Evolutionary conservation across 1,284 basidiomycete species (phyloP).

Genomic region (Microbotryum violaceum): DNA sequence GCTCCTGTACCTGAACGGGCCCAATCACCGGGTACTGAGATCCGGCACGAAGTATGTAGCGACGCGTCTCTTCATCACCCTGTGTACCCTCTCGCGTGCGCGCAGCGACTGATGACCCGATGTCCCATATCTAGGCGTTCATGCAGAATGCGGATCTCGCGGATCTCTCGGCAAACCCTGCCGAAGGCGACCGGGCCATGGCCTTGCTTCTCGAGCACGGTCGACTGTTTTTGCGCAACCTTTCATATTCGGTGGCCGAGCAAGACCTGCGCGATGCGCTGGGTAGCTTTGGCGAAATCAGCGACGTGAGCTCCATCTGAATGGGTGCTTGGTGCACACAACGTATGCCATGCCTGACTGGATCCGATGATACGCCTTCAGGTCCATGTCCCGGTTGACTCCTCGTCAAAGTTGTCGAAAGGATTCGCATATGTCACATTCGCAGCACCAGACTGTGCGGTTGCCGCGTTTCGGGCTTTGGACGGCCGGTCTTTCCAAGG

Average conservation of each 20-base stretch:
- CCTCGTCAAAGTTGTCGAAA: slow-evolving; percentile 60
- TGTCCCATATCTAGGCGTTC: too few relatives aligned
- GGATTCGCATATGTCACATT: slow-evolving; percentile 79
- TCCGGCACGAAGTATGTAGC: slow-evolving; percentile 26
- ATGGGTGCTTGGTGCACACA: not conserved
- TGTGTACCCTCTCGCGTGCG: too few relatives aligned
- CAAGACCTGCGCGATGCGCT: slow-evolving; percentile 66
- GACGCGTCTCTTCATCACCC: slow-evolving; percentile 4
- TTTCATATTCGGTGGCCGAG: slow-evolving; percentile 77
- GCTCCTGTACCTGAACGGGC: not conserved
- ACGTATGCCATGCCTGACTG: slow-evolving; percentile 47
- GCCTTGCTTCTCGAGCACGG: slow-evolving; percentile 57
- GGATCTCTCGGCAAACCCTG: too few relatives aligned
- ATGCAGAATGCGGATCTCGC: too few relatives aligned
- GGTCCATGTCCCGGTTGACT: slow-evolving; percentile 76
- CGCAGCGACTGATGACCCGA: too few relatives aligned
- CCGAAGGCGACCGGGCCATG: too few relatives aligned
- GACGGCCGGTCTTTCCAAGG: slow-evolving; percentile 89
- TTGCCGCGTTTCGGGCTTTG: slow-evolving; percentile 66
- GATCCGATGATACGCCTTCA: slow-evolving; percentile 46
- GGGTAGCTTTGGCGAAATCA: slow-evolving; percentile 60
- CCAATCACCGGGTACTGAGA: not conserved
- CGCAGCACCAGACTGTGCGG: slow-evolving; percentile 55
- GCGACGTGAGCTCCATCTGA: slow-evolving; percentile 37
- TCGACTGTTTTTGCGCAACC: slow-evolving; percentile 83